These are phyloP conservation scores for Colletotrichum musae DNA, from an alignment of 2,329 filamentous ascomycete genomes.

Conservation along the genomic window DNA sequence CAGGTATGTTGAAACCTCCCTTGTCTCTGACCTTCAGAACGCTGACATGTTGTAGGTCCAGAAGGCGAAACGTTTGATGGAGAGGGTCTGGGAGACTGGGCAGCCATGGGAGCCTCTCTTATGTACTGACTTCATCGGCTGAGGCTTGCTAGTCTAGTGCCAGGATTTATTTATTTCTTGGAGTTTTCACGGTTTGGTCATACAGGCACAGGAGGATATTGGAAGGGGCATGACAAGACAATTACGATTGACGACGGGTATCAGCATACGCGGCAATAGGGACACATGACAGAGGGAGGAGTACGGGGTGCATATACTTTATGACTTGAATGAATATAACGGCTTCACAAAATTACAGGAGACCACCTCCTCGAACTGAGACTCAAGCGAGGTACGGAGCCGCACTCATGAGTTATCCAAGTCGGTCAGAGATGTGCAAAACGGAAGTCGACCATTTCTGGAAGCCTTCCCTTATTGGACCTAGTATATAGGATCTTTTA, in stretches of 20 bases:
- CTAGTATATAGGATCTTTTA: no score
- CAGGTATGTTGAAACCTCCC: slow-evolving; percentile 67
- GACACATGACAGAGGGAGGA: no score
- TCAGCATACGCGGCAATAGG: no score
- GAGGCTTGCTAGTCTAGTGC: slow-evolving; percentile 42
- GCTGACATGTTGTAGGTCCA: slow-evolving; percentile 59
- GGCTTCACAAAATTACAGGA: no score
- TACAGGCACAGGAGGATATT: no score
- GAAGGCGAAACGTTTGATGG: slow-evolving; percentile 75
- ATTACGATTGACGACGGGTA: no score
- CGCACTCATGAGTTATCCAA: slow-evolving; percentile 65
- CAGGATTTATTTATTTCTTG: not conserved
- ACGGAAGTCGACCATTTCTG: slow-evolving; percentile 83
- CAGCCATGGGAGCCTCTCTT: slow-evolving; percentile 78
- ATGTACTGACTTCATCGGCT: slow-evolving; percentile 78
- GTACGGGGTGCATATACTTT: no score
- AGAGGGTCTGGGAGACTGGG: slow-evolving; percentile 78
- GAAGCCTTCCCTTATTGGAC: slow-evolving; percentile 42
- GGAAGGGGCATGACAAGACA: no score
- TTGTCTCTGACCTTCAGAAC: not conserved
- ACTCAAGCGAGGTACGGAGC: no score
- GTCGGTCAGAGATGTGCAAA: slow-evolving; percentile 90
- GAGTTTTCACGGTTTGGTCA: not conserved
- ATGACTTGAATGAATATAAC: no score
- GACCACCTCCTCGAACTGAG: no score